Evolutionary conservation across 768 basidiomycete species (phyloP), one percentile per base, ranked within the genome.

Genomic region (Leccinum aurantiacum): DNA sequence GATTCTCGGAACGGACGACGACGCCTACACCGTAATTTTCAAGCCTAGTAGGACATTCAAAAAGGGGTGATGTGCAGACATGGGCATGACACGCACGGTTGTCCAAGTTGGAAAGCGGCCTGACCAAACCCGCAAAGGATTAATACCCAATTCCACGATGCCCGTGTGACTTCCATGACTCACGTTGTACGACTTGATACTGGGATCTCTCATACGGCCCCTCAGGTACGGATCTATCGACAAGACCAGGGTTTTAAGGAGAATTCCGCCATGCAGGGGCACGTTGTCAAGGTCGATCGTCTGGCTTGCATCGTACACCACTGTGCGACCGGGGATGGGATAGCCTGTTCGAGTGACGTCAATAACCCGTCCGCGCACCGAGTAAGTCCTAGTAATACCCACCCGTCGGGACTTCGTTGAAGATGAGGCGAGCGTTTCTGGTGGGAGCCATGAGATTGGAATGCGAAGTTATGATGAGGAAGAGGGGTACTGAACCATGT

Each of bases 211-310:
- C 82, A 85, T 81, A 27, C 74, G 68, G 4, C 74, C 74, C 38
- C 79, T 69, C 67, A 80, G 56, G 59, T 79, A 84, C 0, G 82
- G 82, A 61, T 84, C 82, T 31, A 82, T 68, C 14, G 78, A 78
- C 15, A 83, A 67, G 6, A 73, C 76, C 24, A 86, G 72, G 0
- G 77, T 76, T 67, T 85, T 85, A 56, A 83, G 31, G 7, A 87
- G 68, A 61, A 84, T 69, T 1, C 81, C 82, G 2, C 81, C 80
- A 31, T 78, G 67, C 27, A 84, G 66, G 4, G 76, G 65, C 1
- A 75, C 77, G 22, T 66, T 77, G 15, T 84, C 80, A 31, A 79
- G 69, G 64, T 86, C 84, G 67, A 87, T 84, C 3, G 72, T 78
- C 55, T 78, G 68, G 0, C 73, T 74, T 27, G 65, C 69, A 61